A percentile compares a stretch with the other conserved stretches of the same genome.
Evolutionary conservation across 306 rosid genomes (phyloP).

Genomic region (Medicago ruthenica): DNA sequence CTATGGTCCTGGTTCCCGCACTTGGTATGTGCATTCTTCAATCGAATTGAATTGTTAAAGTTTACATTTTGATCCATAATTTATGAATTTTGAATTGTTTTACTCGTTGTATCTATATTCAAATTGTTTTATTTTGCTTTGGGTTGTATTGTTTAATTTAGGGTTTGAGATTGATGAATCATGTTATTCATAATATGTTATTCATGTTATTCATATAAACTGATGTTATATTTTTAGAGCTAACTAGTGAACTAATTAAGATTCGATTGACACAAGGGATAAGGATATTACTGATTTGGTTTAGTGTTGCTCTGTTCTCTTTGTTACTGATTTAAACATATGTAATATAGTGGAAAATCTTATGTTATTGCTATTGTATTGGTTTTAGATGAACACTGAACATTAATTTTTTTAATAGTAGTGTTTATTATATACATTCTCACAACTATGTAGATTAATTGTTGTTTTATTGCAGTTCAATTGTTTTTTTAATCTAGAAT

Average conservation of each 20-base stretch:
- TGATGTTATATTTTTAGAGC: no score
- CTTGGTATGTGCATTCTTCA: slow-evolving; percentile 59
- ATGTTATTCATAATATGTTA: background rate
- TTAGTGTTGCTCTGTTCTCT: background rate
- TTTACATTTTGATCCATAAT: background rate
- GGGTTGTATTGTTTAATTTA: background rate
- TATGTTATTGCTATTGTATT: no score
- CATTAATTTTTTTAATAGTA: no score
- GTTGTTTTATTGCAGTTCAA: background rate
- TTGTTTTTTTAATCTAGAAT: background rate
- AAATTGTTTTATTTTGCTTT: background rate
- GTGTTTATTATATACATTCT: no score
- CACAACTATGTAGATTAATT: no score
- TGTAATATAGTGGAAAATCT: no score
- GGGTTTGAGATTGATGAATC: background rate
- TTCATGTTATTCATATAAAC: background rate
- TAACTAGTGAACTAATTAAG: background rate
- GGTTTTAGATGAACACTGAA: no score
- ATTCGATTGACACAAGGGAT: background rate
- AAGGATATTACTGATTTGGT: background rate
- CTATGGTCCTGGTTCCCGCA: slow-evolving; percentile 95
- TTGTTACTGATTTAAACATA: no score
- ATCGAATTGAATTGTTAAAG: background rate
- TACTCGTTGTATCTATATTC: background rate
- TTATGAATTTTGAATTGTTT: background rate